These are phyloP conservation scores for Epichloe aotearoae DNA, from an alignment of 2,329 filamentous ascomycete species.

Conservation along the genomic window DNA sequence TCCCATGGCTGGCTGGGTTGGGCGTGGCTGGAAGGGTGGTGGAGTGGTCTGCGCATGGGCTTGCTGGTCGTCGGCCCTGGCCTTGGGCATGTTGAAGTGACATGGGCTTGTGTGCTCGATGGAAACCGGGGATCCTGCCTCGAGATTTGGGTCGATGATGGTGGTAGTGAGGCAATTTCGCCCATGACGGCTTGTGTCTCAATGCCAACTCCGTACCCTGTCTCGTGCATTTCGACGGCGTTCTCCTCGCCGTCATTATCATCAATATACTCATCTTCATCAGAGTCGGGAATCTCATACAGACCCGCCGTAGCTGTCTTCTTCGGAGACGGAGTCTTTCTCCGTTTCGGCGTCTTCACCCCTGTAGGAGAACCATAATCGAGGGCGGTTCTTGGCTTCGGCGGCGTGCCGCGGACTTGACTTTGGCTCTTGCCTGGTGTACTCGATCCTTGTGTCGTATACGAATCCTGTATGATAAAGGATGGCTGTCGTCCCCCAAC, in stretches of 20 bases:
- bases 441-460: conserved; percentile 22
- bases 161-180: conserved; percentile 17
- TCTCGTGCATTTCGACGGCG: neutral
- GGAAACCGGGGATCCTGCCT: neutral
- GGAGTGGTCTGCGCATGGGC: conserved; percentile 17
- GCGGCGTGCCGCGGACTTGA: neutral
- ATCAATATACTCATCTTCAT: conserved; percentile 9
- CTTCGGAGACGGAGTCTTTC: conserved; percentile 7
- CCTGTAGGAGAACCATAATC: conserved; percentile 11
- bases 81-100: neutral
- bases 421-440: conserved; percentile 15
- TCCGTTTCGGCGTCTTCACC: conserved; percentile 6
- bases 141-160: neutral
- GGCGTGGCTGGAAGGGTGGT: conserved; percentile 9
- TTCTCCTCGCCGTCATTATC: neutral
- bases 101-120: neutral
- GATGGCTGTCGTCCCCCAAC: conserved; percentile 12
- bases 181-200: conserved; percentile 23
- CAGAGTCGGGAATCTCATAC: conserved; percentile 36
- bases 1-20: conserved; percentile 20
- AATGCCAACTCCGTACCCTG: conserved; percentile 15
- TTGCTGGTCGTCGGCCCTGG: neutral
- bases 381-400: neutral
- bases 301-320: neutral
- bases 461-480: conserved; percentile 33